Evolutionary conservation across 495 filamentous ascomycete genomes (phyloP).

Genomic region (Talaromyces liani): DNA sequence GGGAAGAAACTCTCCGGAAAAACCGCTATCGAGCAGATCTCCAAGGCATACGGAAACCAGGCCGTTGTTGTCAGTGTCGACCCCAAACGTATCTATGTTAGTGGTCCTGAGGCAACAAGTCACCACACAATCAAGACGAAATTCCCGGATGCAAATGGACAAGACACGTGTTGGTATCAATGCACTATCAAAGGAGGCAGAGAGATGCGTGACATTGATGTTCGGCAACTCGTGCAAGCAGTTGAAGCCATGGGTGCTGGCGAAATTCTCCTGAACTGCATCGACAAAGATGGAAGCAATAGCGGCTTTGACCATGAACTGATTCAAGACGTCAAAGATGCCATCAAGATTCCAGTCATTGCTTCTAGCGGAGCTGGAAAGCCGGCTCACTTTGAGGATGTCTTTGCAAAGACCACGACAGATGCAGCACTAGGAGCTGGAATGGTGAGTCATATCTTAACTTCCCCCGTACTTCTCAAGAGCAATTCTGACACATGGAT

Average conservation of each 20-base stretch:
- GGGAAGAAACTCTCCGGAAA: conserved; percentile 63
- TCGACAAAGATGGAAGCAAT: conserved; percentile 94
- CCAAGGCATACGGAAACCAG: conserved; percentile 88
- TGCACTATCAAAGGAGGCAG: conserved; percentile 94
- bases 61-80: conserved; percentile 96
- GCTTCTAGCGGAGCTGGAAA: conserved; percentile 89
- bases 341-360: conserved; percentile 87
- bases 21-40: conserved; percentile 93
- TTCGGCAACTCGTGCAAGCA: conserved; percentile 74
- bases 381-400: conserved; percentile 83
- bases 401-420: conserved; percentile 75
- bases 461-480: conserved; percentile 4
- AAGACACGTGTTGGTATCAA: conserved; percentile 91
- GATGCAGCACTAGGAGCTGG: conserved; percentile 93
- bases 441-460: conserved; percentile 54
- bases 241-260: conserved; percentile 96
- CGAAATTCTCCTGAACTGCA: conserved; percentile 93
- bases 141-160: conserved; percentile 64
- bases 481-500: conserved; percentile 12
- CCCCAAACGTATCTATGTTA: conserved; percentile 82
- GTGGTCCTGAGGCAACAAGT: conserved; percentile 58
- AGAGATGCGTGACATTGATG: conserved; percentile 85
- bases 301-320: conserved; percentile 93
- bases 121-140: conserved; percentile 73
- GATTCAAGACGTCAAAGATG: conserved; percentile 75